A percentile compares a stretch with the other conserved stretches of the same genome.
Conservation (phyloP, 495 filamentous ascomycete genomes). For the Penicillium bovifimosum region DNA sequence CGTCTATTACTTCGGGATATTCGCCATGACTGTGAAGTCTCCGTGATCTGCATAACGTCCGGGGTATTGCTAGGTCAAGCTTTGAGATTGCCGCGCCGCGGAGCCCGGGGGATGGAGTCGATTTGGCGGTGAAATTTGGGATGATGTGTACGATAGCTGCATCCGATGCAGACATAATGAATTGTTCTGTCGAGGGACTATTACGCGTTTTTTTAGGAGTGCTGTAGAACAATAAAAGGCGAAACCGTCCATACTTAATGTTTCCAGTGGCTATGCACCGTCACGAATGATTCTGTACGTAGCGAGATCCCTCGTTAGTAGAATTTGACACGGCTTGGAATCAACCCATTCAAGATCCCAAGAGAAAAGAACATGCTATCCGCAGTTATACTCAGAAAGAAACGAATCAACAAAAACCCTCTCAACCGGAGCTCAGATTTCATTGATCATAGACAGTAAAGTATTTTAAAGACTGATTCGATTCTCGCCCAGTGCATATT, state of each 20-base stretch:
- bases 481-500: slow-evolving; percentile 16
- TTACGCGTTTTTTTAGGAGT: neutral
- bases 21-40: no score
- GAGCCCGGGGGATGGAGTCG: neutral
- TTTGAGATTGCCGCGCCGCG: neutral
- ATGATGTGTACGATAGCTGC: slow-evolving; percentile 20
- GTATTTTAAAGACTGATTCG: slow-evolving; percentile 12
- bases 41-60: neutral
- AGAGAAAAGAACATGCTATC: neutral
- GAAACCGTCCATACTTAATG: neutral
- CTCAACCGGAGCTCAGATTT: slow-evolving; percentile 20
- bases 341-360: neutral
- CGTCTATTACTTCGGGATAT: neutral
- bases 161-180: slow-evolving; percentile 18
- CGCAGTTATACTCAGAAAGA: neutral
- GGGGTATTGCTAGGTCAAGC: neutral
- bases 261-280: no score
- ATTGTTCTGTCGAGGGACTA: slow-evolving; percentile 6
- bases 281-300: no score
- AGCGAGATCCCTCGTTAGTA: no score
- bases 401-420: neutral
- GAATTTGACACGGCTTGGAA: neutral
- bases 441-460: slow-evolving; percentile 23
- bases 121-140: slow-evolving; percentile 2
- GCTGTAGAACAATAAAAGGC: neutral